A percentile compares a stretch with the other conserved stretches of the same genome.
Evolutionary conservation across 1,139 yeast genomes (phyloP).

Genomic region (Saccharomyces pastorianus): DNA sequence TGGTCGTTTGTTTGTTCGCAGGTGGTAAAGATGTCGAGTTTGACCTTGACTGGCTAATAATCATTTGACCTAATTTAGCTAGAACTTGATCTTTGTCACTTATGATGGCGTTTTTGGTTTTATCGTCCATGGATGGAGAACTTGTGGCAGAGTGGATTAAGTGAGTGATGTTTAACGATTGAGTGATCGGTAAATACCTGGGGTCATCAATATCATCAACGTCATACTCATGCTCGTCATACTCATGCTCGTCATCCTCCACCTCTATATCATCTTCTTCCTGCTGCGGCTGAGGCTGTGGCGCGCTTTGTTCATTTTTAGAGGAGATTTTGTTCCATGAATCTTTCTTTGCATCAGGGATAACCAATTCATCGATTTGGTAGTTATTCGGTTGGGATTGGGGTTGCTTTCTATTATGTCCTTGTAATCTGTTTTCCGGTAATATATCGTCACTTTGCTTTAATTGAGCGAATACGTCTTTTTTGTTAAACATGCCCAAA

Average conservation of each 20-base stretch:
- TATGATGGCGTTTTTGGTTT: conserved; percentile 3
- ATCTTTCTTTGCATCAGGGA: conserved; percentile 42
- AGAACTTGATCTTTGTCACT: conserved; percentile 14
- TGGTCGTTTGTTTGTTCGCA: conserved; percentile 8
- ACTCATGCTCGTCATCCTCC: conserved; percentile 12
- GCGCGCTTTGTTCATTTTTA: conserved; percentile 4
- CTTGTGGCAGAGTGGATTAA: conserved; percentile 22
- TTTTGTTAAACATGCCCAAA: conserved; percentile 75
- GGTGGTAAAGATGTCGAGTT: conserved; percentile 9
- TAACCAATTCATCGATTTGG: conserved; percentile 68
- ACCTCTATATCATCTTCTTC: conserved; percentile 7
- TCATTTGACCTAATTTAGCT: conserved; percentile 20
- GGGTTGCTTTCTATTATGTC: conserved; percentile 50
- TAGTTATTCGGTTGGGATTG: conserved; percentile 36
- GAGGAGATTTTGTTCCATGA: conserved; percentile 42
- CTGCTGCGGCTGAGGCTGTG: background rate
- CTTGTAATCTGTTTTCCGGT: conserved; percentile 60
- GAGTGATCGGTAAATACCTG: conserved; percentile 27
- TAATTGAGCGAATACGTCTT: conserved; percentile 69
- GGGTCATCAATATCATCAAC: conserved; percentile 9
- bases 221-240: conserved; percentile 8
- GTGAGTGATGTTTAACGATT: conserved; percentile 32
- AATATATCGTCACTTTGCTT: conserved; percentile 54
- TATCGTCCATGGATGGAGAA: conserved; percentile 8
- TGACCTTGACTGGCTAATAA: conserved; percentile 15